Percentiles rank a stretch among this genome's conserved stretches.
These are phyloP conservation scores for Pelagomonas calceolata DNA, from an alignment of 108 stramenopile genomes.

Conservation along the genomic window DNA sequence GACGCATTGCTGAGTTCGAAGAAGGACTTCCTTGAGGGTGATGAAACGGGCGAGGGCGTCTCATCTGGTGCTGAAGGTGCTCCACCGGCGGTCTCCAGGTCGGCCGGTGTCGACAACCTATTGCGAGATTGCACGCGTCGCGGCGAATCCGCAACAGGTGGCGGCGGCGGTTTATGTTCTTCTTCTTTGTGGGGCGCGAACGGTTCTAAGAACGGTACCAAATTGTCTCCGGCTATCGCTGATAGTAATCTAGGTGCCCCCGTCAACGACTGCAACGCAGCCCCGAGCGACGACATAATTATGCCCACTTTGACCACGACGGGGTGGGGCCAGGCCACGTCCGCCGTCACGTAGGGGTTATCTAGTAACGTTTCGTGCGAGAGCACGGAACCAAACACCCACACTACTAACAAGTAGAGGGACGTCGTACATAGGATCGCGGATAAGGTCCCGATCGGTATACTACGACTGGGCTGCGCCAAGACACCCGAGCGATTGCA, in stretches of 20 bases:
- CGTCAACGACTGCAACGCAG: slow-evolving; percentile 49
- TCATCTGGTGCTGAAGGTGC: too few relatives aligned
- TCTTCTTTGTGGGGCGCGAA: slow-evolving; percentile 13
- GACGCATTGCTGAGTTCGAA: too few relatives aligned
- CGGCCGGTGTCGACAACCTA: too few relatives aligned
- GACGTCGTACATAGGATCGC: slow-evolving; percentile 42
- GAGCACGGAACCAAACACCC: slow-evolving; percentile 44
- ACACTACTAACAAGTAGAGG: slow-evolving; percentile 39
- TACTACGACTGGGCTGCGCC: slow-evolving; percentile 43
- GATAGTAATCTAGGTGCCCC: slow-evolving; percentile 55
- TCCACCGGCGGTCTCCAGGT: too few relatives aligned
- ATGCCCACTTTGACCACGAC: slow-evolving; percentile 56
- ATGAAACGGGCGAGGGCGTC: too few relatives aligned
- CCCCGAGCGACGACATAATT: slow-evolving; percentile 47
- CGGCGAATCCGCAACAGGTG: too few relatives aligned
- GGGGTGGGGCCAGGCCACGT: slow-evolving; percentile 49
- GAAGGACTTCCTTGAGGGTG: too few relatives aligned
- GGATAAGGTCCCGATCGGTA: slow-evolving; percentile 57
- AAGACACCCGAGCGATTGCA: slow-evolving; percentile 48
- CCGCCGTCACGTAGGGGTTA: slow-evolving; percentile 49
- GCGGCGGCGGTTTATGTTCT: slow-evolving; percentile 7
- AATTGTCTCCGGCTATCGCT: slow-evolving; percentile 54
- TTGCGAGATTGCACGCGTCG: too few relatives aligned
- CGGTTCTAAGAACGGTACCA: slow-evolving; percentile 39
- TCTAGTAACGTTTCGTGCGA: slow-evolving; percentile 43